Evolutionary conservation across 2,329 filamentous ascomycete species (phyloP).

Genomic region (Diaporthe eres): DNA sequence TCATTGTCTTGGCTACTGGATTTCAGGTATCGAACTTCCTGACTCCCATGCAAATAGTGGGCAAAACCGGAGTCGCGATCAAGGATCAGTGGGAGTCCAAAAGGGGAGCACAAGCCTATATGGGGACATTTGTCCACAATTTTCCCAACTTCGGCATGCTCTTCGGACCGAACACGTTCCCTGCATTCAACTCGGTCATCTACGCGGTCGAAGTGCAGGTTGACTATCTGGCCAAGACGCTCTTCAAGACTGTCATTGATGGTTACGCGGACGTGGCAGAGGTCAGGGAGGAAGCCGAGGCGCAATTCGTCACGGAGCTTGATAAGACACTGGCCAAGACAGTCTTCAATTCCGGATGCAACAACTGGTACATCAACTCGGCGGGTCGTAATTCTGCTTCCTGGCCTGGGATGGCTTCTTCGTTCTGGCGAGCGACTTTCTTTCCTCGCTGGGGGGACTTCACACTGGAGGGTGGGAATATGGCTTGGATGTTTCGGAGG

Average conservation of each 20-base stretch:
- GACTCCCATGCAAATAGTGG: slow-evolving; percentile 48
- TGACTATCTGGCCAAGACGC: slow-evolving; percentile 43
- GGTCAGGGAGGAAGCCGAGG: slow-evolving; percentile 52
- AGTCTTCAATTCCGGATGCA: slow-evolving; percentile 55
- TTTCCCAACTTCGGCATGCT: slow-evolving; percentile 52
- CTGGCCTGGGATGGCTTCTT: slow-evolving; percentile 50
- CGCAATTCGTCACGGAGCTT: slow-evolving; percentile 49
- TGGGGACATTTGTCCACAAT: slow-evolving; percentile 49
- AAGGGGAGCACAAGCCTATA: slow-evolving; percentile 50
- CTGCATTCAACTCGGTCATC: slow-evolving; percentile 44
- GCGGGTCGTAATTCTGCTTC: slow-evolving; percentile 54
- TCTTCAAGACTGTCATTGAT: slow-evolving; percentile 49
- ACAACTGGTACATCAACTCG: slow-evolving; percentile 58
- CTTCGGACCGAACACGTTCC: slow-evolving; percentile 46
- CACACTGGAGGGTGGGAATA: not conserved
- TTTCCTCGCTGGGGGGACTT: slow-evolving; percentile 2
- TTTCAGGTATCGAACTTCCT: slow-evolving; percentile 48
- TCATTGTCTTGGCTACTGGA: slow-evolving; percentile 49
- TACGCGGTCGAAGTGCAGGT: slow-evolving; percentile 44
- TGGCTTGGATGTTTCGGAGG: not conserved
- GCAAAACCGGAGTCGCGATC: slow-evolving; percentile 44
- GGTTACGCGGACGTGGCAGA: slow-evolving; percentile 51
- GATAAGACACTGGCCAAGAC: slow-evolving; percentile 50
- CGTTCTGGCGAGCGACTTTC: slow-evolving; percentile 45
- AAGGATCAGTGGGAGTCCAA: slow-evolving; percentile 48